phyloP scores from a whole-genome alignment of 2,329 filamentous ascomycete genomes.

The Lasiodiplodia gonubiensis region DNA sequence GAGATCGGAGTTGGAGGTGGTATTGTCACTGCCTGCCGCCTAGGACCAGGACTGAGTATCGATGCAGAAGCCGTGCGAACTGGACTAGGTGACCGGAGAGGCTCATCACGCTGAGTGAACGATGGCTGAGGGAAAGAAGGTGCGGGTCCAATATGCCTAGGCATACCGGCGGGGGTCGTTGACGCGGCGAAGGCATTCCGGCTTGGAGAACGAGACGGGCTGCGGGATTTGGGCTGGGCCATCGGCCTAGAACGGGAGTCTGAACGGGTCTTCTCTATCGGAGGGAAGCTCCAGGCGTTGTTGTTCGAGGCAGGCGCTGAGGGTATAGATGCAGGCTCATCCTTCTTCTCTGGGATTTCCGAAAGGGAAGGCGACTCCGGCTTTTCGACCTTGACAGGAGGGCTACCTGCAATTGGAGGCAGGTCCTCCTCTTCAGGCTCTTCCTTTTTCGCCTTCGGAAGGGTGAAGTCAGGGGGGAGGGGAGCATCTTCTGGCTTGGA shows the following conservation, averaged over 20 bases:
- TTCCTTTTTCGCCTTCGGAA: constrained; percentile 36
- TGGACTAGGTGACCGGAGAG: constrained; percentile 75
- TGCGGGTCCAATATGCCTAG: constrained; percentile 44
- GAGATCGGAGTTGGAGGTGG: constrained; percentile 38
- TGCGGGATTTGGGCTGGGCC: constrained; percentile 36
- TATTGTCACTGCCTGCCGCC: constrained; percentile 40
- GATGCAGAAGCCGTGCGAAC: constrained; percentile 65
- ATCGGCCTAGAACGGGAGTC: constrained; percentile 10
- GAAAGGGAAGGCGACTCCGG: constrained; percentile 43
- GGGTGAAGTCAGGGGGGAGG: constrained; percentile 45
- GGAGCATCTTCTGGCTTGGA: constrained; percentile 44
- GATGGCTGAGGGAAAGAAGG: constrained; percentile 60
- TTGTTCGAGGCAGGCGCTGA: not conserved
- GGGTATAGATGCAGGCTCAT: constrained; percentile 35
- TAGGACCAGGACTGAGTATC: constrained; percentile 35
- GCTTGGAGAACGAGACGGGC: constrained; percentile 31
- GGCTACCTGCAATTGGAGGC: constrained; percentile 55
- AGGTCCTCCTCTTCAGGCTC: constrained; percentile 48
- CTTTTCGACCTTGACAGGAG: constrained; percentile 51
- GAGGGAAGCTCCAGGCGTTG: constrained; percentile 15
- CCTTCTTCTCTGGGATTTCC: constrained; percentile 44
- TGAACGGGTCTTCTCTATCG: constrained; percentile 10
- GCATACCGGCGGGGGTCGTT: constrained; percentile 44
- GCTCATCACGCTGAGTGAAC: constrained; percentile 53
- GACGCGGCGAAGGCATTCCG: constrained; percentile 21